phyloP scores from a whole-genome alignment of 2,329 filamentous ascomycete species.

The Coniochaeta sp. region DNA sequence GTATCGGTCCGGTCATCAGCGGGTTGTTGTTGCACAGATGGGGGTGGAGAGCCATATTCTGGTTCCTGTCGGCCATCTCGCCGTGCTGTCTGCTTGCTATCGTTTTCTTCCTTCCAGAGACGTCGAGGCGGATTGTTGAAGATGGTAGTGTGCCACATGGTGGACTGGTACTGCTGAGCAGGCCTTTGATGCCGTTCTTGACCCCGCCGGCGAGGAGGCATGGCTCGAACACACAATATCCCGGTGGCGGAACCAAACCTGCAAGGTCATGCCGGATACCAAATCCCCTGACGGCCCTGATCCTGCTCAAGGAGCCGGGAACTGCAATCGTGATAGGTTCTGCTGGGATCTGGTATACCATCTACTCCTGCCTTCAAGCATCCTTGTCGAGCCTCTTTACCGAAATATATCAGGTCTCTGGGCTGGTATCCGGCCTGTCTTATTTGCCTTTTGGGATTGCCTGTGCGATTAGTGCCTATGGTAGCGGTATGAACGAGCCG shows the following conservation, averaged over 20 bases:
- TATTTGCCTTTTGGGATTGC: background rate
- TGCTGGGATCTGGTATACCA: background rate
- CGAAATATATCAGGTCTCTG: background rate
- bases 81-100: background rate
- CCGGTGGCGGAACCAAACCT: background rate
- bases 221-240: background rate
- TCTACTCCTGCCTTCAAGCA: background rate
- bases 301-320: background rate
- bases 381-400: background rate
- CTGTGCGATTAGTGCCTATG: background rate
- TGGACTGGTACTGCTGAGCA: background rate
- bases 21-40: background rate
- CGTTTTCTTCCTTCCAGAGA: background rate
- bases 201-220: background rate
- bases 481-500: background rate
- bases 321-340: background rate
- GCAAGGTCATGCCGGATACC: background rate
- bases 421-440: background rate
- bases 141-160: background rate
- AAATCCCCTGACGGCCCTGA: background rate
- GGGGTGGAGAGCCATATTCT: background rate
- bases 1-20: background rate
- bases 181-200: background rate
- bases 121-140: background rate
- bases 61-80: background rate